Evolutionary conservation across 2,329 filamentous ascomycete species (phyloP).

Genomic region (Aspergillus tanneri): DNA sequence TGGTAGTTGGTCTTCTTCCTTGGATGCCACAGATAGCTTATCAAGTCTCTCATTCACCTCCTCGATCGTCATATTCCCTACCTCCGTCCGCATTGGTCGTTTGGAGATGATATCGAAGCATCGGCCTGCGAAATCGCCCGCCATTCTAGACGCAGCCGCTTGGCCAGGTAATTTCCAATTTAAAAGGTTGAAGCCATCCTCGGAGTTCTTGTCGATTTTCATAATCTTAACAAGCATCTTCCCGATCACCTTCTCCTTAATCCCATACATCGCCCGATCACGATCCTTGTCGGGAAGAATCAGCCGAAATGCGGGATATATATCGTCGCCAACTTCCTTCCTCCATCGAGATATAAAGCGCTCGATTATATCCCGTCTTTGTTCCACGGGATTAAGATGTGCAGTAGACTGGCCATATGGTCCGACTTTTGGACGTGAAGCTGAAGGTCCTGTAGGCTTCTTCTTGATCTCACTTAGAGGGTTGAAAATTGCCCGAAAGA

Average conservation of each 20-base stretch:
- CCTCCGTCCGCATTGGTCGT: conserved; percentile 69
- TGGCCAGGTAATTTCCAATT: conserved; percentile 91
- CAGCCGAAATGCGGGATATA: conserved; percentile 87
- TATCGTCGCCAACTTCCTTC: conserved; percentile 82
- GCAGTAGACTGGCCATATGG: conserved; percentile 51
- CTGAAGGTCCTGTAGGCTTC: conserved; percentile 57
- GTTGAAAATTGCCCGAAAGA: conserved; percentile 78
- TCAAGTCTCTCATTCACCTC: conserved; percentile 89
- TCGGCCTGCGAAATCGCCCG: conserved; percentile 87
- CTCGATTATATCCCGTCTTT: conserved; percentile 76
- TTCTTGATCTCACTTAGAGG: conserved; percentile 77
- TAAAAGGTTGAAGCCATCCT: conserved; percentile 79
- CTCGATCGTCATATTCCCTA: conserved; percentile 78
- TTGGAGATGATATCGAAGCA: conserved; percentile 87
- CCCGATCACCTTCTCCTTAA: conserved; percentile 89
- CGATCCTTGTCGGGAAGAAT: conserved; percentile 92
- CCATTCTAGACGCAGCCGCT: conserved; percentile 61
- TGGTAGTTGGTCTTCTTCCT: conserved; percentile 79
- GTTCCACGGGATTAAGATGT: conserved; percentile 70
- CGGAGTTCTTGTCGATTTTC: conserved; percentile 86
- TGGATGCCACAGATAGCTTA: conserved; percentile 68
- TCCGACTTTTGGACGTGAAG: conserved; percentile 58
- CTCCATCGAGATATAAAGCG: conserved; percentile 86
- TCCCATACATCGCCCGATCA: conserved; percentile 85
- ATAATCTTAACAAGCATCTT: conserved; percentile 89